These are phyloP conservation scores for Tritrichomonas foetus DNA, from an alignment of 208 protist species.

Conservation along the genomic window DNA sequence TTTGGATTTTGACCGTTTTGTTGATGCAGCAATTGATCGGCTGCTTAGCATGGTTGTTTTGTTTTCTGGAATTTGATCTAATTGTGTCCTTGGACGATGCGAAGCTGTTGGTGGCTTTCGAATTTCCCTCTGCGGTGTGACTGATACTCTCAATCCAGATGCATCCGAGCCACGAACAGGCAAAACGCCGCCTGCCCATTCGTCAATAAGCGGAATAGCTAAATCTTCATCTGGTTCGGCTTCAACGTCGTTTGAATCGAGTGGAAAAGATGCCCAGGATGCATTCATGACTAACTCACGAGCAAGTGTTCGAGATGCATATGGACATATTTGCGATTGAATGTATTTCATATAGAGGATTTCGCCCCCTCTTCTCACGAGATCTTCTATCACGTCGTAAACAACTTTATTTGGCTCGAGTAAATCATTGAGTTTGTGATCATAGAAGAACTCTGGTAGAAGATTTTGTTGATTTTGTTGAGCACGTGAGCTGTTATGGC, in stretches of 20 bases:
- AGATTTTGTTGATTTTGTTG: not conserved
- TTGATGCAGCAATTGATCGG: not conserved
- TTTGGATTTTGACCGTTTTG: not conserved
- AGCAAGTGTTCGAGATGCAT: not conserved
- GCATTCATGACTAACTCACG: not conserved
- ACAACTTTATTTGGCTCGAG: no score
- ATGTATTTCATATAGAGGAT: constrained; percentile 5
- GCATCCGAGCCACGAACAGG: not conserved
- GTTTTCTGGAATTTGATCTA: not conserved
- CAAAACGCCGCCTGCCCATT: constrained; percentile 1
- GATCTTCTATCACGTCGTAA: not conserved
- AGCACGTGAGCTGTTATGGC: not conserved
- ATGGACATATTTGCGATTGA: not conserved
- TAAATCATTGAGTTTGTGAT: no score
- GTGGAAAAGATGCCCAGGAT: not conserved
- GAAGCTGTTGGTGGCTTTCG: not conserved
- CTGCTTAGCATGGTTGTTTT: no score
- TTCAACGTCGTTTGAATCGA: not conserved
- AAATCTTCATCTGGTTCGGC: not conserved
- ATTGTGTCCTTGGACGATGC: not conserved
- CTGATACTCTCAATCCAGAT: not conserved
- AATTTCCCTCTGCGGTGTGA: not conserved
- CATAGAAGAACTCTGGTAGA: not conserved
- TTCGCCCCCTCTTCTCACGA: not conserved
- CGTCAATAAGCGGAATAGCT: constrained; percentile 11